These are phyloP conservation scores for Colletotrichum orbiculare DNA, from an alignment of 2,329 filamentous ascomycete species.

Conservation along the genomic window DNA sequence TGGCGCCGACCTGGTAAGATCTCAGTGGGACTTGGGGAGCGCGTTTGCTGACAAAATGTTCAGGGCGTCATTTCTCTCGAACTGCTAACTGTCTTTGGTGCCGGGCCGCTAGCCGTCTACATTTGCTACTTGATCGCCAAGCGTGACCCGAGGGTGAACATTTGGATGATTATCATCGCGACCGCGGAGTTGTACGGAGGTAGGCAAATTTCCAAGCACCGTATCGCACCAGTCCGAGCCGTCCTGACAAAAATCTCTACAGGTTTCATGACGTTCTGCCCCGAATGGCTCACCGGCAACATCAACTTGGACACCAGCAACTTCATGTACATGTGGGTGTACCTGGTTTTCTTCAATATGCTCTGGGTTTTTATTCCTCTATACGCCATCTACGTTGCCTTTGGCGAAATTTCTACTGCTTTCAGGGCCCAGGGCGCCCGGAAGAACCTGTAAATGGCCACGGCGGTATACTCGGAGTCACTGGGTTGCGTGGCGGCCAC, in stretches of 20 bases:
- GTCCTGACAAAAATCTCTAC: neutral
- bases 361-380: conserved; percentile 74
- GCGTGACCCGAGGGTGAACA: conserved; percentile 64
- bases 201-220: conserved; percentile 55
- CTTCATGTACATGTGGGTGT: conserved; percentile 76
- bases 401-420: conserved; percentile 65
- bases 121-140: conserved; percentile 70
- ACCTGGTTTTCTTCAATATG: conserved; percentile 76
- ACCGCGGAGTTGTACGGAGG: conserved; percentile 75
- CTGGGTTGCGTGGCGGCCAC: too few relatives aligned
- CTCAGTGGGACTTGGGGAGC: neutral
- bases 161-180: conserved; percentile 73
- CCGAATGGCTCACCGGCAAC: conserved; percentile 74
- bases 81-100: conserved; percentile 72
- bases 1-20: conserved; percentile 66
- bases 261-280: conserved; percentile 79
- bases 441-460: conserved; percentile 40
- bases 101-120: conserved; percentile 68
- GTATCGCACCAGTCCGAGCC: too few relatives aligned
- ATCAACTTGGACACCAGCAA: conserved; percentile 73
- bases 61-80: conserved; percentile 72
- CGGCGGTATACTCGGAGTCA: too few relatives aligned
- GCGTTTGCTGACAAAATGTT: neutral
- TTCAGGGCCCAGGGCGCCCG: conserved; percentile 52
- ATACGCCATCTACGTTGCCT: conserved; percentile 67